These are phyloP conservation scores for Cordyceps cateniannulata DNA, from an alignment of 2,329 filamentous ascomycete genomes.

Conservation along the genomic window DNA sequence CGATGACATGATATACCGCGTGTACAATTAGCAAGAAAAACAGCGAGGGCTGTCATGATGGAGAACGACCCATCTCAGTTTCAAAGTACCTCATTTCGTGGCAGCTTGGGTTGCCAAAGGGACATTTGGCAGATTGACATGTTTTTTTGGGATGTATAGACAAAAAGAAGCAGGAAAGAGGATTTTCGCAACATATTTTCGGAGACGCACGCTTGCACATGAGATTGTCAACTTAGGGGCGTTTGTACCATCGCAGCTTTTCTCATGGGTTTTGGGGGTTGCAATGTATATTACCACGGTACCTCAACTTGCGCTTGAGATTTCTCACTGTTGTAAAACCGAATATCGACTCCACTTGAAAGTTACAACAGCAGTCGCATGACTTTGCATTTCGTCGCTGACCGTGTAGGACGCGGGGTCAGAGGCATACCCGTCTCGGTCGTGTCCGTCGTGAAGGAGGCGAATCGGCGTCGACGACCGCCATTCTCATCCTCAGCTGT, in stretches of 20 bases:
- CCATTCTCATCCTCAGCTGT: neutral
- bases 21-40: slow-evolving; percentile 7
- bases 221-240: slow-evolving; percentile 9
- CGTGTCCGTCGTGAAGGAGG: neutral
- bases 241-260: slow-evolving; percentile 9
- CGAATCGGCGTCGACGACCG: neutral
- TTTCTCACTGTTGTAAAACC: slow-evolving; percentile 9
- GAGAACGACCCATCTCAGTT: neutral
- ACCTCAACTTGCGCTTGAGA: slow-evolving; percentile 9
- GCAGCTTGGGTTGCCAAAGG: neutral
- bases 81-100: neutral
- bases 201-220: neutral
- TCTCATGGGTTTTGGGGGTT: slow-evolving; percentile 1
- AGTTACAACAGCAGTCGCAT: too few relatives aligned
- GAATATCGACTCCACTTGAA: slow-evolving; percentile 12
- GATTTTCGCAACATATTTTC: neutral
- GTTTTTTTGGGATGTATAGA: slow-evolving; percentile 5
- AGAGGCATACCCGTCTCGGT: neutral
- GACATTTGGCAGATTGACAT: neutral
- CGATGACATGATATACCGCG: slow-evolving; percentile 8
- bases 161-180: slow-evolving; percentile 1
- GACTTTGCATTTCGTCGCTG: too few relatives aligned
- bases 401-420: too few relatives aligned
- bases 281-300: slow-evolving; percentile 13
- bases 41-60: neutral